Percentiles rank a stretch among this genome's conserved stretches.
Evolutionary conservation across 441 rosid species (phyloP).

Genomic region (Jatropha multifida): DNA sequence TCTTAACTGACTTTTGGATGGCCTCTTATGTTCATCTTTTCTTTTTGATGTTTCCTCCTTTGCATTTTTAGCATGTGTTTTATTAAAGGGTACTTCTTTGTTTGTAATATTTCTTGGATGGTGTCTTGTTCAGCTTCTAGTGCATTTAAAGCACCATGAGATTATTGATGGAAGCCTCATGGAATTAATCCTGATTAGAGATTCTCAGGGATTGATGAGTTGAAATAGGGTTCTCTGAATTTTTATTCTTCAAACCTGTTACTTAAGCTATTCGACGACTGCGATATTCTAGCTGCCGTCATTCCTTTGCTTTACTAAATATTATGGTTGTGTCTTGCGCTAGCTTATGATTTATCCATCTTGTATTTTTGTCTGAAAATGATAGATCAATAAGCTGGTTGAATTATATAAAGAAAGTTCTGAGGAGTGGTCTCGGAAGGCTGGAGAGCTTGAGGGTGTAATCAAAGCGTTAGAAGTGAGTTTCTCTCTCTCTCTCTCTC

Average conservation of each 20-base stretch:
- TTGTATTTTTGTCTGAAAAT: neutral
- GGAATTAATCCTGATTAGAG: neutral
- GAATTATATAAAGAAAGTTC: slow-evolving; percentile 90
- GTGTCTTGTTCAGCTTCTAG: neutral
- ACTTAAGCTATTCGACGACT: neutral
- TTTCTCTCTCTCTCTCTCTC: slow-evolving; percentile 6
- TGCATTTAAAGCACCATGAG: neutral
- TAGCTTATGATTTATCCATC: neutral
- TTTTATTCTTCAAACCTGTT: neutral
- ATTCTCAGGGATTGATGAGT: neutral
- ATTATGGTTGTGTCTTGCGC: neutral
- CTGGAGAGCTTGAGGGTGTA: slow-evolving; percentile 97
- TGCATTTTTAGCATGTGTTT: no score
- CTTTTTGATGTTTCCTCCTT: no score
- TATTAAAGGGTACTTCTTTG: no score
- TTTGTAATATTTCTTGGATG: no score
- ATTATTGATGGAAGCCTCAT: neutral
- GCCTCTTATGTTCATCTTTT: neutral
- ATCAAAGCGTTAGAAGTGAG: slow-evolving; percentile 90
- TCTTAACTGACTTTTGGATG: neutral
- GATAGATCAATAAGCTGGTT: slow-evolving; percentile 86
- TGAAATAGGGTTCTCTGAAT: neutral
- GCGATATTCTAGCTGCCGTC: neutral
- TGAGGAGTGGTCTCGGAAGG: slow-evolving; percentile 91
- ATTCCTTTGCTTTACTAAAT: neutral